Percentiles rank a stretch among this genome's conserved stretches.
Evolutionary conservation across 495 filamentous ascomycete species (phyloP).

Genomic region (Hypoxylon fuscum): DNA sequence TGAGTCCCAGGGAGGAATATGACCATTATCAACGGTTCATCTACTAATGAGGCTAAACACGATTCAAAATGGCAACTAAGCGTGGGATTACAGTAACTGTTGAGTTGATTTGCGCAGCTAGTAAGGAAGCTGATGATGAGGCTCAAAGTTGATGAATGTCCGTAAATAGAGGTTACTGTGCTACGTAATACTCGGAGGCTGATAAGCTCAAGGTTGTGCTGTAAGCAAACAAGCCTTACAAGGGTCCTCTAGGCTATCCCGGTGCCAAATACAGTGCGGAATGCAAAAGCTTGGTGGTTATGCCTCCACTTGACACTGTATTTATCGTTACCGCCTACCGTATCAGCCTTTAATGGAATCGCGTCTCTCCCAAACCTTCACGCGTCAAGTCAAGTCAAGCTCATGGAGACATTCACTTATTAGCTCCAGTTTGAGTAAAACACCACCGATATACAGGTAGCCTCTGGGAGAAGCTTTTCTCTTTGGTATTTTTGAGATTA

Average conservation of each 20-base stretch:
- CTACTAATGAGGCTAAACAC: slow-evolving; percentile 33
- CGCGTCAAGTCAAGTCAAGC: slow-evolving; percentile 15
- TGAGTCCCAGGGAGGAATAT: slow-evolving; percentile 40
- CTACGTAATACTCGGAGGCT: too few relatives aligned
- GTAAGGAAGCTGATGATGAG: slow-evolving; percentile 5
- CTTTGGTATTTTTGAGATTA: too few relatives aligned
- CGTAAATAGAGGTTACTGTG: too few relatives aligned
- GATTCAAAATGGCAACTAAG: background rate
- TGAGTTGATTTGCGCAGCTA: slow-evolving; percentile 2
- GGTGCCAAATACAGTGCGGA: too few relatives aligned
- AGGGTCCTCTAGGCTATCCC: too few relatives aligned
- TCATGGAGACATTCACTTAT: background rate
- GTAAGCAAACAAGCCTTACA: too few relatives aligned
- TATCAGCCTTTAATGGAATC: slow-evolving; percentile 42
- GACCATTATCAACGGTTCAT: slow-evolving; percentile 43
- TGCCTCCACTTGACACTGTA: too few relatives aligned
- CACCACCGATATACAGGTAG: slow-evolving; percentile 2
- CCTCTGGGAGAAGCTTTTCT: too few relatives aligned
- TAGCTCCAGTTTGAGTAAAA: background rate
- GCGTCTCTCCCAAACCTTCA: slow-evolving; percentile 35
- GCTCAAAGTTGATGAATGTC: background rate
- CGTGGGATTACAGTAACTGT: background rate
- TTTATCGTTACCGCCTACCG: slow-evolving; percentile 15
- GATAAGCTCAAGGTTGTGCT: too few relatives aligned
- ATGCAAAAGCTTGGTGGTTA: too few relatives aligned